phyloP scores from a whole-genome alignment of 176 grass and related monocot genomes.

The Aegilops umbellulata region DNA sequence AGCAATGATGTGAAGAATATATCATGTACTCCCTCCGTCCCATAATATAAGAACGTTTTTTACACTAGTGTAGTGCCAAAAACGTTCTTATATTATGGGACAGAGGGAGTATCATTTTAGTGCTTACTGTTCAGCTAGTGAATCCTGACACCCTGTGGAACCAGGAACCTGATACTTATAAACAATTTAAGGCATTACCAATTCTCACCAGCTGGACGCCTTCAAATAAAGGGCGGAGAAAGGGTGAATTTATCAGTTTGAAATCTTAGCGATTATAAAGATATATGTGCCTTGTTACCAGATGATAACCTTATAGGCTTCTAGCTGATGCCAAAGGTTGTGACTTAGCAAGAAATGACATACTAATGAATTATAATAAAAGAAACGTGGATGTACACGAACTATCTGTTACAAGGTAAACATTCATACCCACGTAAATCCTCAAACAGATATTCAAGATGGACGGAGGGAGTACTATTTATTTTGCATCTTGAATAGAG shows the following conservation, averaged over 20 bases:
- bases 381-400: background rate
- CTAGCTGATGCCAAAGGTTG: background rate
- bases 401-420: background rate
- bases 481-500: too few relatives aligned
- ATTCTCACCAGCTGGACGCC: background rate
- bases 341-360: background rate
- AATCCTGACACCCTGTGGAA: constrained; percentile 16
- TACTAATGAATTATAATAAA: background rate
- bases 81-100: too few relatives aligned
- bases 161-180: background rate
- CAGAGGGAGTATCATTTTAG: too few relatives aligned
- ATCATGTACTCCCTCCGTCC: too few relatives aligned
- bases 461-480: too few relatives aligned
- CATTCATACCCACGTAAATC: background rate
- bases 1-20: background rate
- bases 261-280: background rate
- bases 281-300: background rate
- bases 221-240: background rate
- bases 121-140: background rate
- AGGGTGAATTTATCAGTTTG: too few relatives aligned
- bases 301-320: background rate
- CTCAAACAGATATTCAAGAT: background rate
- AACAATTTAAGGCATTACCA: background rate
- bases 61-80: too few relatives aligned
- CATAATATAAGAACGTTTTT: too few relatives aligned